Percentiles rank a stretch among this genome's conserved stretches.
Evolutionary conservation across 202 grass and related monocot genomes (phyloP).

Genomic region (Musa balbisiana): DNA sequence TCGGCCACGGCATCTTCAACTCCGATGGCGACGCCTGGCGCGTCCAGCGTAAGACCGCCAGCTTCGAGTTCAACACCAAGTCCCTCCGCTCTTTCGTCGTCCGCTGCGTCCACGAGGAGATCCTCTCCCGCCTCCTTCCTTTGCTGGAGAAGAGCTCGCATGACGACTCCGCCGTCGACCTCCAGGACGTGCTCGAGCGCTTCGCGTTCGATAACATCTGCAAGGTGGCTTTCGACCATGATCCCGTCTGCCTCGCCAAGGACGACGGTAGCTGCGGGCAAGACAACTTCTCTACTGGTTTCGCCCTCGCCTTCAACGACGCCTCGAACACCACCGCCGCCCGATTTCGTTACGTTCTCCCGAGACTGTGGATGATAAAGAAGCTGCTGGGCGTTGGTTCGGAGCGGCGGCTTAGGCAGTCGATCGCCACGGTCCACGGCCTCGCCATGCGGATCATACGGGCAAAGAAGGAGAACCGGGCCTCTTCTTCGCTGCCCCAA

Average conservation of each 20-base stretch:
- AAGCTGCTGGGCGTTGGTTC: slow-evolving; percentile 49
- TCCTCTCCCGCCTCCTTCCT: slow-evolving; percentile 48
- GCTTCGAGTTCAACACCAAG: slow-evolving; percentile 8
- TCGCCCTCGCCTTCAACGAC: slow-evolving; percentile 29
- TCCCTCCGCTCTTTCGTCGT: slow-evolving; percentile 44
- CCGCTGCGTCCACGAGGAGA: slow-evolving; percentile 49
- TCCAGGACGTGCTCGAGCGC: slow-evolving; percentile 65
- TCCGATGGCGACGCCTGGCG: slow-evolving; percentile 2
- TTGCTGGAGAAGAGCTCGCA: slow-evolving; percentile 30
- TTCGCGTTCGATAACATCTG: slow-evolving; percentile 82
- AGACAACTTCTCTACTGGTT: background rate
- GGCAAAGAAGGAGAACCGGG: slow-evolving; percentile 33
- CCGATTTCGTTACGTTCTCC: slow-evolving; percentile 58
- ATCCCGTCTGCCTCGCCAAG: slow-evolving; percentile 52
- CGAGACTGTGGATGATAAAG: slow-evolving; percentile 47
- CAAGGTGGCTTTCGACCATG: slow-evolving; percentile 66
- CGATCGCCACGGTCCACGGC: slow-evolving; percentile 44
- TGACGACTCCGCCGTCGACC: slow-evolving; percentile 17
- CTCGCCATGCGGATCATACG: slow-evolving; percentile 50
- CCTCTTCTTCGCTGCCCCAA: slow-evolving; percentile 4
- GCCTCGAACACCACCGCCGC: slow-evolving; percentile 39
- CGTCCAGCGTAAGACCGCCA: slow-evolving; percentile 8
- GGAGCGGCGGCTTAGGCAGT: slow-evolving; percentile 47
- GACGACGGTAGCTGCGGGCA: slow-evolving; percentile 22
- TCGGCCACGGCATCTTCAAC: slow-evolving; percentile 15